These are phyloP conservation scores for Lentinula aciculospora DNA, from an alignment of 768 basidiomycete species.

Conservation along the genomic window DNA sequence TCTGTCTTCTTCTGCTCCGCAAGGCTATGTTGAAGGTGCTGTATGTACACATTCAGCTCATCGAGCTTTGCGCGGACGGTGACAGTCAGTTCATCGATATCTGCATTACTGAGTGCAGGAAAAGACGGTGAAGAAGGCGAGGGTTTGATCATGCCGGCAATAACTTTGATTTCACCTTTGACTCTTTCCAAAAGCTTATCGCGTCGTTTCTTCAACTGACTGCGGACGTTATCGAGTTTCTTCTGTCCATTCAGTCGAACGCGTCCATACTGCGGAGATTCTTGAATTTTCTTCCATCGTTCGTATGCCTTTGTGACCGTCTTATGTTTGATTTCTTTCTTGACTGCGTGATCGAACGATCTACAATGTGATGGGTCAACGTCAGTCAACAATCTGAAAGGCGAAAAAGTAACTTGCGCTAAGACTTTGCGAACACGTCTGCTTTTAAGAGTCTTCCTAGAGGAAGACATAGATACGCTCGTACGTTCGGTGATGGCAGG, in stretches of 20 bases:
- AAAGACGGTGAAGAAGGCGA: not conserved
- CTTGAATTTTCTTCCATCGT: slow-evolving; percentile 9
- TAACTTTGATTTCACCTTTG: not conserved
- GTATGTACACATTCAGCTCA: not conserved
- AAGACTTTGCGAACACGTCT: not conserved
- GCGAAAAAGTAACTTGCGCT: not conserved
- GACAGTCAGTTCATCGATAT: not conserved
- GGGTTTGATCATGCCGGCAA: not conserved
- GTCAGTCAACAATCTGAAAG: not conserved
- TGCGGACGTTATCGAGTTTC: slow-evolving; percentile 4
- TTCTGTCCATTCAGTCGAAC: slow-evolving; percentile 3
- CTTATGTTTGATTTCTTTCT: not conserved
- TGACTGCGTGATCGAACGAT: not conserved
- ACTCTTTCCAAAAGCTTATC: not conserved
- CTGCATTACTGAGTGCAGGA: not conserved
- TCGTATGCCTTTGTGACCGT: not conserved
- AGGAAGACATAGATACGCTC: not conserved
- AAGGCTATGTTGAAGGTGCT: not conserved
- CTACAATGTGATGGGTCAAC: not conserved
- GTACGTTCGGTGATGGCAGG: slow-evolving; percentile 1
- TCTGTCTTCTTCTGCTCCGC: not conserved
- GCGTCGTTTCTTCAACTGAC: slow-evolving; percentile 9
- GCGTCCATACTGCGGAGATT: slow-evolving; percentile 11
- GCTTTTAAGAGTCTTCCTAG: not conserved
- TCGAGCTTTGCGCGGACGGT: not conserved